phyloP scores from a whole-genome alignment of 2,329 filamentous ascomycete species.

The Corinectria fuckeliana region DNA sequence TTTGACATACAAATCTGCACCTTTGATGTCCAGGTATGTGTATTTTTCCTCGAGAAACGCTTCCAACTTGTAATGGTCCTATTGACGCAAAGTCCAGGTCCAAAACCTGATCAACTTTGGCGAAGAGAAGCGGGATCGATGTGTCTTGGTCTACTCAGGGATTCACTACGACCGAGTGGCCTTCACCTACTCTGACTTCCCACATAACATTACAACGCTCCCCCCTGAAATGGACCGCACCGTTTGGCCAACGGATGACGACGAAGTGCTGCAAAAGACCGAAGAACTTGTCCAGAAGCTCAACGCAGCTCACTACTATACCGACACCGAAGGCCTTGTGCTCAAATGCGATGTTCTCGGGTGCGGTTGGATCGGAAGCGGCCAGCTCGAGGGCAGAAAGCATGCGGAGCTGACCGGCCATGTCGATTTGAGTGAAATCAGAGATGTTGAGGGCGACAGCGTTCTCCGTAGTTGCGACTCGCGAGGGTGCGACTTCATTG shows the following conservation, averaged over 20 bases:
- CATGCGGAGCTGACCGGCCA: constrained; percentile 70
- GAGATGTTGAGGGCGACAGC: constrained; percentile 82
- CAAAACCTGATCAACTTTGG: constrained; percentile 69
- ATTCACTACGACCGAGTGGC: constrained; percentile 94
- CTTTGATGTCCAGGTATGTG: constrained; percentile 72
- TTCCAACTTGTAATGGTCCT: neutral
- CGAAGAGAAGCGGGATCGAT: constrained; percentile 71
- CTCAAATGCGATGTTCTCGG: constrained; percentile 73
- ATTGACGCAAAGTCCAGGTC: constrained; percentile 28
- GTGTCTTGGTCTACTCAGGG: constrained; percentile 86
- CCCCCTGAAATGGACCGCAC: constrained; percentile 77
- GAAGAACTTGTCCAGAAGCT: constrained; percentile 70
- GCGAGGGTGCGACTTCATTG: constrained; percentile 65
- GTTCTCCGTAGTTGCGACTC: constrained; percentile 79
- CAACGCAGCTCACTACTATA: constrained; percentile 79
- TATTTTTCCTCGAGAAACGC: neutral
- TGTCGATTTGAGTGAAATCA: constrained; percentile 65
- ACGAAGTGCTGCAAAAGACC: constrained; percentile 75
- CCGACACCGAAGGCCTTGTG: constrained; percentile 81
- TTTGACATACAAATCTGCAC: constrained; percentile 87
- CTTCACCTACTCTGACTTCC: constrained; percentile 68
- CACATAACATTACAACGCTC: constrained; percentile 60
- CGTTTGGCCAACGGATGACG: constrained; percentile 59
- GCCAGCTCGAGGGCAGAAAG: constrained; percentile 65
- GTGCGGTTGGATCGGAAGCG: constrained; percentile 72